phyloP scores from a whole-genome alignment of 2,329 filamentous ascomycete genomes.

The Davidsoniella eucalypti region DNA sequence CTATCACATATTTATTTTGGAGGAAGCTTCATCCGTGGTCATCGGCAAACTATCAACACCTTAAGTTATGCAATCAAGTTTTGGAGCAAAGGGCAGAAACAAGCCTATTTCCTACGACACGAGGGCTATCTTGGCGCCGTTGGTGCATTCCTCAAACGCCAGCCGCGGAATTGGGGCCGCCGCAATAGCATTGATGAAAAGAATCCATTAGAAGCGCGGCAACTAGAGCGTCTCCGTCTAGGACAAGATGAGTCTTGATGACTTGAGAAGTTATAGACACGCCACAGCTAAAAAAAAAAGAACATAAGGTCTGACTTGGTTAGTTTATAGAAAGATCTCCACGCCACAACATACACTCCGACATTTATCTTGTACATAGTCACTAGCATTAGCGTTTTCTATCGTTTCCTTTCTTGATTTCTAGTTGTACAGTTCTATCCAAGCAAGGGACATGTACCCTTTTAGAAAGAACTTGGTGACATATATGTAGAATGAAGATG shows the following conservation, averaged over 20 bases:
- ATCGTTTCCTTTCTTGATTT: background rate
- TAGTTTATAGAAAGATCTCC: too few relatives aligned
- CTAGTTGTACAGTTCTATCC: too few relatives aligned
- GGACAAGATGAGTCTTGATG: too few relatives aligned
- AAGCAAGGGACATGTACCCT: too few relatives aligned
- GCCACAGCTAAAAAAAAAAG: too few relatives aligned
- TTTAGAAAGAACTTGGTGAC: too few relatives aligned
- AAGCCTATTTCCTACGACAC: conserved; percentile 89
- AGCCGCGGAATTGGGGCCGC: conserved; percentile 81
- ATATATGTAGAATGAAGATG: too few relatives aligned
- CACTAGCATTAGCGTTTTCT: background rate
- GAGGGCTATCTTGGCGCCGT: conserved; percentile 92
- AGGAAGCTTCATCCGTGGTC: conserved; percentile 88
- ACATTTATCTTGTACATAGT: background rate
- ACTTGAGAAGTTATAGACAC: too few relatives aligned
- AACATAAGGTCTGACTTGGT: too few relatives aligned
- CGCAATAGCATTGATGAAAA: conserved; percentile 55
- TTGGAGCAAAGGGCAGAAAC: conserved; percentile 86
- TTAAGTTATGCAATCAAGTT: conserved; percentile 94
- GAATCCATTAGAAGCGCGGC: conserved; percentile 18
- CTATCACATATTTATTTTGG: conserved; percentile 94
- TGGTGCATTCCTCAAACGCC: conserved; percentile 81
- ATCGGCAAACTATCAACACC: conserved; percentile 95
- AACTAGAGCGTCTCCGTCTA: conserved; percentile 14
- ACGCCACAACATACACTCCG: too few relatives aligned